Percentiles rank a stretch among this genome's conserved stretches.
Evolutionary conservation across 2,329 filamentous ascomycete genomes (phyloP).

Genomic region (Magnaporthiopsis incrustans): DNA sequence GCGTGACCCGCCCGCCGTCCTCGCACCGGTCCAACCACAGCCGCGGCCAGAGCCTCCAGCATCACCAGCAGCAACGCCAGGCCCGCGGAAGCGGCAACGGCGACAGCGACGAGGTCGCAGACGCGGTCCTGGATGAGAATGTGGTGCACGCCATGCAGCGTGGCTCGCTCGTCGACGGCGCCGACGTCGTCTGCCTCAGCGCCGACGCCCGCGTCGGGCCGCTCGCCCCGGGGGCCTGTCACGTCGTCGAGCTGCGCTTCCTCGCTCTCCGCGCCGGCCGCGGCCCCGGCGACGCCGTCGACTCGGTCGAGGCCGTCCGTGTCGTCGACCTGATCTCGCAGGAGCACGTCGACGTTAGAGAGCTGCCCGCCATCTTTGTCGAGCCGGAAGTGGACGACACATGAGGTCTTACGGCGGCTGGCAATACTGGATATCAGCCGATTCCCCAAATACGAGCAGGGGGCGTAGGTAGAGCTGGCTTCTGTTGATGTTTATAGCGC

Average conservation of each 20-base stretch:
- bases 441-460: not conserved
- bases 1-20: constrained; percentile 45
- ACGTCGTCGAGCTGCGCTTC: constrained; percentile 66
- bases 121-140: constrained; percentile 64
- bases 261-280: constrained; percentile 60
- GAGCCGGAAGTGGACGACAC: constrained; percentile 17
- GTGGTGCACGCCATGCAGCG: constrained; percentile 64
- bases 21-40: constrained; percentile 31
- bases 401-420: not conserved
- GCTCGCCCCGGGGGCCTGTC: constrained; percentile 62
- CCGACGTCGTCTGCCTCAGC: constrained; percentile 66
- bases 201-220: constrained; percentile 68
- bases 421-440: not conserved
- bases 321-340: constrained; percentile 67
- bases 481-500: no score
- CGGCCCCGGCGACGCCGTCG: constrained; percentile 56
- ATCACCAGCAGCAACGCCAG: constrained; percentile 16
- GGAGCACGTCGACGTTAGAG: constrained; percentile 69
- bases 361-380: constrained; percentile 63
- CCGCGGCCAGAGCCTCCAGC: not conserved
- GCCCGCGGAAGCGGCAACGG: constrained; percentile 8
- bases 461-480: not conserved
- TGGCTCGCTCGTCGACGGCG: constrained; percentile 52
- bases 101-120: constrained; percentile 37
- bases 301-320: constrained; percentile 63